A percentile compares a stretch with the other conserved stretches of the same genome.
phyloP scores from a whole-genome alignment of 805 yeast species.

The Lachancea lanzarotensis region DNA sequence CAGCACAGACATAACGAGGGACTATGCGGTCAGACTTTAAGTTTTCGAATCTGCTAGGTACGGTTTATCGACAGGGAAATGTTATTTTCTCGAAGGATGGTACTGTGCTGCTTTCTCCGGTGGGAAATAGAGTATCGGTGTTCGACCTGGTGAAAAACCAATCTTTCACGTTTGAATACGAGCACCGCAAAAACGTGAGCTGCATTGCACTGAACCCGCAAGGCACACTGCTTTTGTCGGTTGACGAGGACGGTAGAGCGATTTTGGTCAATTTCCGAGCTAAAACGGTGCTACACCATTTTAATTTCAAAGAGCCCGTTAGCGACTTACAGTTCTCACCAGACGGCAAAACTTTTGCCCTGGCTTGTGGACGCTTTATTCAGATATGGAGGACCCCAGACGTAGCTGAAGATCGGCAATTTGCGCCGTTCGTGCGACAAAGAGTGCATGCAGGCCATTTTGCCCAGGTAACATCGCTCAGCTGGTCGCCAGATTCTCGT shows the following conservation, averaged over 20 bases:
- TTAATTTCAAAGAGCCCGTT: constrained; percentile 82
- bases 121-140: constrained; percentile 86
- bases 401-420: constrained; percentile 74
- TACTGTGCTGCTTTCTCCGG: constrained; percentile 75
- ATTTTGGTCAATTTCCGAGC: constrained; percentile 80
- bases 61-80: constrained; percentile 93
- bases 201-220: constrained; percentile 78
- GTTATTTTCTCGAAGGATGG: constrained; percentile 83
- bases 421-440: constrained; percentile 92
- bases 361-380: constrained; percentile 72
- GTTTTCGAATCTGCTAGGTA: constrained; percentile 85
- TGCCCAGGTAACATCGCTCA: constrained; percentile 65
- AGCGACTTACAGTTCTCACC: constrained; percentile 76
- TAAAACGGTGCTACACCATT: constrained; percentile 83
- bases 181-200: constrained; percentile 79
- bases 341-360: constrained; percentile 80
- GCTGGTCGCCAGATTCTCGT: constrained; percentile 90
- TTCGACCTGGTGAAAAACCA: constrained; percentile 80
- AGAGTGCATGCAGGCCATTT: constrained; percentile 91
- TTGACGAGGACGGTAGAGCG: constrained; percentile 90
- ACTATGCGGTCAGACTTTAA: constrained; percentile 81
- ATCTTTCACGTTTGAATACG: constrained; percentile 85
- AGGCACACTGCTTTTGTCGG: constrained; percentile 69
- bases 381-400: constrained; percentile 94
- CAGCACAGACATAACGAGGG: background rate